Evolutionary conservation across 768 basidiomycete genomes (phyloP), one percentile per base, ranked within the genome.

Genomic region (Lentinula lateritia): DNA sequence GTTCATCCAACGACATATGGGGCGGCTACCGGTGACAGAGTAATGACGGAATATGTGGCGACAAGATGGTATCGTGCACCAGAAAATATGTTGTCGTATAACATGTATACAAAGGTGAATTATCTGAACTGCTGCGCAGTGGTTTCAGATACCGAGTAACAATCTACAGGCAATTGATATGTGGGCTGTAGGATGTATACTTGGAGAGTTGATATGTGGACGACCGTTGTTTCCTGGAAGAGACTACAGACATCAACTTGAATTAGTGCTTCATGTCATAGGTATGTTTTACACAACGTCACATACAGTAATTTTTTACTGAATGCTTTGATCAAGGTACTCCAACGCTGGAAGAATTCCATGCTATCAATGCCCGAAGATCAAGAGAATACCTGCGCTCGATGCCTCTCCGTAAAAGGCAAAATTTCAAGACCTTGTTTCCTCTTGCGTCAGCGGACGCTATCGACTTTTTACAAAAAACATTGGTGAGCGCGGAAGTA

Each of bases 41-140:
- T 88, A 63, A 88, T 89, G 88, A 89, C 88, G 20, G 88, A 90
- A 75, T 92, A 92, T 68, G 93, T 96, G 60, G 93, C 93, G 2
- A 95, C 94, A 55, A 77, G 58, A n/a, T 59, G 58, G 58, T 59
- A 50, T 35, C 54, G 50, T 13, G 32, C 50, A 5, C 58, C 58
- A 0, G 94, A 96, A 73, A 93, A 95, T 71, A 95, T 95, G 93
- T 79, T 95, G 53, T 92, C 89, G 3, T 94, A 93, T 83, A 92
- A 93, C 76, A 89, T 89, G 85, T 89, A 89, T 70, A 88, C 87
- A 60, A 88, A 88, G 79, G 87, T 56, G 23, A 20, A 20, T 23
- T 6, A 18, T 6, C 36, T 23, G 7, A 16, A 84, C 18, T 63
- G 18, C 63, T 42, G 18, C 35, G 63, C 36, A 16, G 35, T 56